Percentiles rank a stretch among this genome's conserved stretches.
Conservation (phyloP, 352 stramenopile species). For the Thalassiosira exigua region DNA sequence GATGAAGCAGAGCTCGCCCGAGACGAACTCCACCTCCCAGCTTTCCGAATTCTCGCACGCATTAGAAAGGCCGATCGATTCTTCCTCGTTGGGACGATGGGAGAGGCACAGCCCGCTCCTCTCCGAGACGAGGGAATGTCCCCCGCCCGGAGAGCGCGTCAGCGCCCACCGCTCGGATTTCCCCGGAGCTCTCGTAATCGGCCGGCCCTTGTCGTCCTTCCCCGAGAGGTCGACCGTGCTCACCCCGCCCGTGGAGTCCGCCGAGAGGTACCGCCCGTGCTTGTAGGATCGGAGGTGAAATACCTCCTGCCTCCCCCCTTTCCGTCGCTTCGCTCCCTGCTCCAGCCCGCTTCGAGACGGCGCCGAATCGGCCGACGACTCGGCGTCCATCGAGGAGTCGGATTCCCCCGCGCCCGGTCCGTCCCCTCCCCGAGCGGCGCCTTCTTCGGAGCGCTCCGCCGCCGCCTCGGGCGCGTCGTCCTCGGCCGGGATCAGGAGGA, state of each 20-base stretch:
- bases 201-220: slow-evolving; percentile 8
- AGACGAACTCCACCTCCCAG: slow-evolving; percentile 61
- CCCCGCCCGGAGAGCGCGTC: slow-evolving; percentile 13
- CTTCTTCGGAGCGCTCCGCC: not conserved
- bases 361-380: too few species aligned
- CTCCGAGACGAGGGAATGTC: slow-evolving; percentile 19
- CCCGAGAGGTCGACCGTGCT: slow-evolving; percentile 25
- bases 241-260: slow-evolving; percentile 2
- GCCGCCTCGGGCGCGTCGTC: not conserved
- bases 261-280: slow-evolving; percentile 24
- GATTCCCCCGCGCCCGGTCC: not conserved
- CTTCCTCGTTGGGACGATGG: not conserved
- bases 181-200: not conserved
- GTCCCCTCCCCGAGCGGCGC: not conserved
- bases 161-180: slow-evolving; percentile 20
- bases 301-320: not conserved
- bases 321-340: too few species aligned
- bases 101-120: slow-evolving; percentile 16
- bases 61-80: slow-evolving; percentile 2
- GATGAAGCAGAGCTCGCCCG: slow-evolving; percentile 63
- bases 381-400: not conserved
- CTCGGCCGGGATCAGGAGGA: slow-evolving; percentile 15
- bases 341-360: too few species aligned
- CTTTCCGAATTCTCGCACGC: slow-evolving; percentile 10
- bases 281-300: slow-evolving; percentile 39